Evolutionary conservation across 2,329 filamentous ascomycete species (phyloP).

Genomic region (Ceratocystis lukuohia): DNA sequence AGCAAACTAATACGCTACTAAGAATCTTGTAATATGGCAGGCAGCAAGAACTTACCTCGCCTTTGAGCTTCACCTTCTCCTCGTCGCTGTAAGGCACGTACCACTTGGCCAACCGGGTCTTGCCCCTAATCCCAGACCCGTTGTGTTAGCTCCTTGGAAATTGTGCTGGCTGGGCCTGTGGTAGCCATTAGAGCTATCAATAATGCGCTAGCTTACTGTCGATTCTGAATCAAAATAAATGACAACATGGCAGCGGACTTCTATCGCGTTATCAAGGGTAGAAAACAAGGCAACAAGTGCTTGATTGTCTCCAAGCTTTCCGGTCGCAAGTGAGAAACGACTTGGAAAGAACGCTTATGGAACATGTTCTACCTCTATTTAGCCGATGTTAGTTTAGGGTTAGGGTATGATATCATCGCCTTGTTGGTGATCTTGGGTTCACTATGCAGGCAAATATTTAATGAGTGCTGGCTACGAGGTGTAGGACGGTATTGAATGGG

Average conservation of each 20-base stretch:
- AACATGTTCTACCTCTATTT: background rate
- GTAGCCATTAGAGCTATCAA: background rate
- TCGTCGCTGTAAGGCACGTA: conserved; percentile 97
- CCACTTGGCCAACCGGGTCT: conserved; percentile 97
- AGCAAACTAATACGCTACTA: background rate
- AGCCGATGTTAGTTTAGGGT: background rate
- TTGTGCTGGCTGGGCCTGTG: background rate
- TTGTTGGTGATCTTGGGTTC: background rate
- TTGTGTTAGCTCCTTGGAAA: conserved; percentile 2
- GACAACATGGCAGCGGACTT: conserved; percentile 42
- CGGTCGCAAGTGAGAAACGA: background rate
- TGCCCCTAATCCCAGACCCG: conserved; percentile 52
- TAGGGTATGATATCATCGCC: conserved; percentile 3
- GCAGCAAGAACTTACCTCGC: conserved; percentile 51
- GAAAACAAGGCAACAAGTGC: background rate
- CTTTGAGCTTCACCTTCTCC: conserved; percentile 97
- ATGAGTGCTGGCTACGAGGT: background rate
- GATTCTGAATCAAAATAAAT: conserved; percentile 74
- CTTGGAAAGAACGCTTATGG: background rate
- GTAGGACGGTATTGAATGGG: background rate
- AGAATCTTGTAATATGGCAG: background rate
- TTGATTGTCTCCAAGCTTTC: background rate
- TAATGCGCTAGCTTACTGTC: conserved; percentile 42
- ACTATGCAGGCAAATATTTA: background rate
- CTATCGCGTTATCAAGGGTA: background rate